Evolutionary conservation across 176 grass and related monocot species (phyloP).

Genomic region (Leersia perrieri): DNA sequence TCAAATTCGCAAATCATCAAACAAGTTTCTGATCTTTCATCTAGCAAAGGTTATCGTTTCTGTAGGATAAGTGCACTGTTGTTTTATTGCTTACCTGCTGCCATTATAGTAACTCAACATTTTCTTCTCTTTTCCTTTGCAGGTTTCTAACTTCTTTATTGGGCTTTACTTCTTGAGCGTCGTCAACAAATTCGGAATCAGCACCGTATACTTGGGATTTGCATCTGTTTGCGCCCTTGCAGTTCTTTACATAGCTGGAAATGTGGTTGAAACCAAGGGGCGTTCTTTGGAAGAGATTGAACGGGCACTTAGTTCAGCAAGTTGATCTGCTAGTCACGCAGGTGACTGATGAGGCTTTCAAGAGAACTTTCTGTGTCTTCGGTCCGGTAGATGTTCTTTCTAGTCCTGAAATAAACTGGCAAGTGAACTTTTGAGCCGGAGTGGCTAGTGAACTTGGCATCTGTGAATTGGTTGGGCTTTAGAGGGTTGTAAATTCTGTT

Average conservation of each 20-base stretch:
- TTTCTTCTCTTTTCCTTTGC: constrained; percentile 1
- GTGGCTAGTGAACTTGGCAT: neutral
- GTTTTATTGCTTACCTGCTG: neutral
- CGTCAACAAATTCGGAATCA: constrained; percentile 83
- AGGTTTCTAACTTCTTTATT: constrained; percentile 95
- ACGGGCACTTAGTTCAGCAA: constrained; percentile 46
- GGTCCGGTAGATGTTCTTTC: neutral
- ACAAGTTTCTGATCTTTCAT: neutral
- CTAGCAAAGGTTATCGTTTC: neutral
- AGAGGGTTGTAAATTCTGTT: neutral
- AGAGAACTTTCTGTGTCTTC: neutral
- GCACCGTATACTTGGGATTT: constrained; percentile 80
- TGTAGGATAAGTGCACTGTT: neutral
- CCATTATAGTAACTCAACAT: neutral
- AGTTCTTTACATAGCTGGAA: constrained; percentile 77
- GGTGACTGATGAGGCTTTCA: neutral
- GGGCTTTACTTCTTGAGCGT: constrained; percentile 96
- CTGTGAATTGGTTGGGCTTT: neutral
- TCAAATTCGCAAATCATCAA: neutral
- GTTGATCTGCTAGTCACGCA: constrained; percentile 10
- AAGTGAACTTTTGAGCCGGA: neutral
- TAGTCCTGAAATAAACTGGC: constrained; percentile 28
- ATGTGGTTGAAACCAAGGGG: constrained; percentile 94
- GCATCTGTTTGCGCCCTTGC: constrained; percentile 73
- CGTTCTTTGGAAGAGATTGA: constrained; percentile 94